Conservation (phyloP, 352 stramenopile species). For the Globisporangium middletonii region DNA sequence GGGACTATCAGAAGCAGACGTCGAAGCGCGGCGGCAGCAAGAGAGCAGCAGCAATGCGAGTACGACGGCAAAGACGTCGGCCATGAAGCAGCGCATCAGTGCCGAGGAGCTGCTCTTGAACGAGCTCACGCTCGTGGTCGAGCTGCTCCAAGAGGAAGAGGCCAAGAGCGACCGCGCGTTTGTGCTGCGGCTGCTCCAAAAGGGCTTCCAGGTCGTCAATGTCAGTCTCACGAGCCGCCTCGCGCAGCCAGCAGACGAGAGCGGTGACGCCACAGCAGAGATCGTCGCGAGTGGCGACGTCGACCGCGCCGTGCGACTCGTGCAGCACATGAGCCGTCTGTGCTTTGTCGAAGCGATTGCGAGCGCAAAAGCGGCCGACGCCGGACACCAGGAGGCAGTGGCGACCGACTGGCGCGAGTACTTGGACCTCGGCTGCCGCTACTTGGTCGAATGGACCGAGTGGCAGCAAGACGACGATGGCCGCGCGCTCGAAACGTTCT, state of each 20-base stretch:
- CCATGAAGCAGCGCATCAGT: conserved; percentile 6
- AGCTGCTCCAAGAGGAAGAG: conserved; percentile 47
- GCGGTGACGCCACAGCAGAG: neutral
- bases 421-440: conserved; percentile 38
- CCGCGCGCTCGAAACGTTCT: conserved; percentile 36
- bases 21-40: conserved; percentile 41
- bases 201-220: conserved; percentile 42
- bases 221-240: conserved; percentile 13
- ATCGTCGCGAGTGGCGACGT: neutral
- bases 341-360: conserved; percentile 24
- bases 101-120: conserved; percentile 44
- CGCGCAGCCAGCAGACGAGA: neutral
- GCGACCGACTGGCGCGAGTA: conserved; percentile 9
- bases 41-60: conserved; percentile 14
- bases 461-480: conserved; percentile 16
- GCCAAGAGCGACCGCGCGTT: conserved; percentile 43
- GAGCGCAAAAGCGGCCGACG: neutral
- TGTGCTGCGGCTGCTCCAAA: conserved; percentile 50
- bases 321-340: conserved; percentile 32
- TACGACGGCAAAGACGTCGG: neutral
- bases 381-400: neutral
- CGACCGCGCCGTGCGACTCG: conserved; percentile 1
- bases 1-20: conserved; percentile 49
- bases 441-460: conserved; percentile 30
- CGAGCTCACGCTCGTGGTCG: conserved; percentile 61